Base-by-base conservation (phyloP, 1,284 basidiomycete genomes). In the Farysia itapuensis region DNA sequence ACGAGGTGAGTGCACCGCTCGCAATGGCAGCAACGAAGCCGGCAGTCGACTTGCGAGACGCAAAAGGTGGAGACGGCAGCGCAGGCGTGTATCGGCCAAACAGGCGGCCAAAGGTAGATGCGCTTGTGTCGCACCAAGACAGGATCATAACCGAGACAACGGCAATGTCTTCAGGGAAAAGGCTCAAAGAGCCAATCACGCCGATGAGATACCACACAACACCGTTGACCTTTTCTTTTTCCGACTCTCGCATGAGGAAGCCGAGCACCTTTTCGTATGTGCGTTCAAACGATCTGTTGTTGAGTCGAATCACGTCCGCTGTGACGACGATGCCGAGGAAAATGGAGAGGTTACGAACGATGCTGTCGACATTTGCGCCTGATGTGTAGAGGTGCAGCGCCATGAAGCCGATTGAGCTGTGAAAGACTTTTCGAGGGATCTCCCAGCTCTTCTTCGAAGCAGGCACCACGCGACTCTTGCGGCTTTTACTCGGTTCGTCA, bases 191-290 rank as follows among this genome's bases (percentile, higher is more conserved):
- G 70, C 86, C 84, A 57, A 92, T 84, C 64, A 90, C 90, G 15
- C 94, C 94, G 22, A 94, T 78, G 40, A 97, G 86, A 77, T 97
- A 98, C 89, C 90, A 97, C 34, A 96, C 85, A 22, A 94, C 90
- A 4, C 94, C 94, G 35, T 79, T 79, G 37, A 78, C 71, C 31
- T 67, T 65, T 28, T 75, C 69, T 64, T 87, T 88, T 80, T 96
- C 93, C 61, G 85, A 86, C 64, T 93, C 90, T 14, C 92, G 84
- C 94, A 98, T 97, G 43, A 98, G 82, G 72, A 89, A 86, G 16
- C 94, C 93, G 1, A 94, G 78, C 23, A 80, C 78, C 13, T 80
- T 78, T 77, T 96, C 93, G 75, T 92, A 97, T 6, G 85, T 64
- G 32, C 79, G 79, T 60, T 86, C 91, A 67, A 96, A 89, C 0